Percentiles rank a stretch among this genome's conserved stretches.
Conservation (phyloP, 2,329 filamentous ascomycete species). For the Calonectria hawksworthii region DNA sequence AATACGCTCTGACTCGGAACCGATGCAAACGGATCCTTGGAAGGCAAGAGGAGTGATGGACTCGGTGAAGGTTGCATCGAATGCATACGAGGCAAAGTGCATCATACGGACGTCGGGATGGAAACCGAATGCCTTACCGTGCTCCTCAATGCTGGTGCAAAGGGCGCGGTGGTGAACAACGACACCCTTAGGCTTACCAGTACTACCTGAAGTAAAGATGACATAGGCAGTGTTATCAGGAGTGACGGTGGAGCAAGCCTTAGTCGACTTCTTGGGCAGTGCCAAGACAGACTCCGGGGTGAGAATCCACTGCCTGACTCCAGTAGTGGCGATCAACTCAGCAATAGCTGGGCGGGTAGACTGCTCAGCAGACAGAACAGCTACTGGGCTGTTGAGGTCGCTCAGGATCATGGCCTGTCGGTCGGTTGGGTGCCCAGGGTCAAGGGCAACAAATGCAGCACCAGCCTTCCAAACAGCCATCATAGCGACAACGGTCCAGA, state of each 20-base stretch:
- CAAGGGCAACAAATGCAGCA: slow-evolving; percentile 10
- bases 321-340: not conserved
- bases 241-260: not conserved
- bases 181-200: slow-evolving; percentile 36
- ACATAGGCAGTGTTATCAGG: slow-evolving; percentile 29
- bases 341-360: not conserved
- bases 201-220: slow-evolving; percentile 41
- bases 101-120: slow-evolving; percentile 42
- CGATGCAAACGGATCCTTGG: slow-evolving; percentile 35
- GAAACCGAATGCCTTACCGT: slow-evolving; percentile 26
- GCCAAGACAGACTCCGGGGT: not conserved
- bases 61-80: slow-evolving; percentile 48
- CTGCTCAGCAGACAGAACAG: not conserved
- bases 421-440: slow-evolving; percentile 1
- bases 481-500: slow-evolving; percentile 16
- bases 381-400: not conserved
- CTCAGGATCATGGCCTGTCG: not conserved
- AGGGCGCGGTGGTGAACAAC: slow-evolving; percentile 36
- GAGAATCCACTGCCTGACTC: slow-evolving; percentile 5
- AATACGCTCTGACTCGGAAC: slow-evolving; percentile 33
- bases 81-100: slow-evolving; percentile 51
- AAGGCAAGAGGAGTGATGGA: slow-evolving; percentile 36
- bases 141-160: slow-evolving; percentile 6
- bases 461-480: slow-evolving; percentile 13
- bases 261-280: slow-evolving; percentile 1